These are phyloP conservation scores for Zalaria sp. DNA, from an alignment of 2,329 filamentous ascomycete species.

Conservation along the genomic window DNA sequence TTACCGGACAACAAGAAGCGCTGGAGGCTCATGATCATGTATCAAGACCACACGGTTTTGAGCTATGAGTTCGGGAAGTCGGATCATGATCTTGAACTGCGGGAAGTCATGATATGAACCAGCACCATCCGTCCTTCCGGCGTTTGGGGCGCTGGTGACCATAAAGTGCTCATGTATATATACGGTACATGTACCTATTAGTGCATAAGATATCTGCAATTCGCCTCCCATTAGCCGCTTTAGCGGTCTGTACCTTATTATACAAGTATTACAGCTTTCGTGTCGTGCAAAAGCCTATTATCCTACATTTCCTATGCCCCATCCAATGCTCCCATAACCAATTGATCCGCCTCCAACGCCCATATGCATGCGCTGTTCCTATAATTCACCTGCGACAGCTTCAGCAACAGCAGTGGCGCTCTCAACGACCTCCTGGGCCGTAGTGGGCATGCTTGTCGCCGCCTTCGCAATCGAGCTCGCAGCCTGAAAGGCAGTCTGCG, in stretches of 20 bases:
- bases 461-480: conserved; percentile 4
- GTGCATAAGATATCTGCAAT: not conserved
- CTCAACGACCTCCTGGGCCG: not conserved
- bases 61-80: conserved; percentile 48
- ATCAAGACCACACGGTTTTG: conserved; percentile 53
- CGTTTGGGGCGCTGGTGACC: no score
- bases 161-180: no score
- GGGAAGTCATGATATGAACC: conserved; percentile 3
- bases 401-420: conserved; percentile 1
- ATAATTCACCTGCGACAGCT: not conserved
- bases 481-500: conserved; percentile 8
- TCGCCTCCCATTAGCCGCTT: not conserved
- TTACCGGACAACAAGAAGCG: conserved; percentile 24
- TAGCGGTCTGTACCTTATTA: not conserved
- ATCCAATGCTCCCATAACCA: no score
- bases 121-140: not conserved
- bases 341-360: not conserved
- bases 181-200: no score
- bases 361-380: not conserved
- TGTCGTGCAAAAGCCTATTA: not conserved
- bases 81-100: conserved; percentile 8
- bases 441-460: conserved; percentile 5
- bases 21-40: conserved; percentile 60
- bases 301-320: no score
- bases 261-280: not conserved